These are phyloP conservation scores for Cutaneotrichosporon cutaneum DNA, from an alignment of 1,284 basidiomycete genomes.

Conservation along the genomic window DNA sequence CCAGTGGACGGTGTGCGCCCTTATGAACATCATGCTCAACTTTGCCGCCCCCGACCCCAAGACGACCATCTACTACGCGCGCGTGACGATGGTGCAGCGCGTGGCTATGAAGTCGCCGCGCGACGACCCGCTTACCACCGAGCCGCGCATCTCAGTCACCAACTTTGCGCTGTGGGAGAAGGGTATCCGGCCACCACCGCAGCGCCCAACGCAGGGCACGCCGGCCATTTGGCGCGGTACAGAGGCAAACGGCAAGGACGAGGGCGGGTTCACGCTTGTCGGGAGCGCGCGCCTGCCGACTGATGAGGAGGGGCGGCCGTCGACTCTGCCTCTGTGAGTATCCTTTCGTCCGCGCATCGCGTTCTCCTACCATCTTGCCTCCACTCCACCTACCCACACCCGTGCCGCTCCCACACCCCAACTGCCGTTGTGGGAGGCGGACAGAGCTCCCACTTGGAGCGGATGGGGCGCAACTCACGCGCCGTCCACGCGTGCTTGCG, in stretches of 20 bases:
- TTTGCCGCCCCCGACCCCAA: slow-evolving; percentile 27
- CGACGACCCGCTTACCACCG: slow-evolving; percentile 24
- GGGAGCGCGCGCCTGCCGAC: slow-evolving; percentile 36
- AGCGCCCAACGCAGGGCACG: slow-evolving; percentile 18
- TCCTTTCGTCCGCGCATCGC: too few relatives aligned
- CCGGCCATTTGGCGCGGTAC: slow-evolving; percentile 38
- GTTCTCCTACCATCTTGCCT: background rate
- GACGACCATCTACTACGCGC: slow-evolving; percentile 36
- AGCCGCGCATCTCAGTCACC: slow-evolving; percentile 18
- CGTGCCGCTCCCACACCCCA: too few relatives aligned
- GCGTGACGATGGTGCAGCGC: slow-evolving; percentile 35
- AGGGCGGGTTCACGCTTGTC: slow-evolving; percentile 15
- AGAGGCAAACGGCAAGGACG: slow-evolving; percentile 21
- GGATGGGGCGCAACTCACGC: too few relatives aligned
- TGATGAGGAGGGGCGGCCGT: slow-evolving; percentile 38
- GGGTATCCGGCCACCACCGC: slow-evolving; percentile 22
- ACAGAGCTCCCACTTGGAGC: too few relatives aligned
- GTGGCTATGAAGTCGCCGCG: slow-evolving; percentile 35
- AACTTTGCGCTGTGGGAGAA: slow-evolving; percentile 25
- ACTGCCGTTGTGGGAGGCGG: too few relatives aligned
- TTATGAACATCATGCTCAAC: slow-evolving; percentile 27
- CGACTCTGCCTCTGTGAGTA: slow-evolving; percentile 32
- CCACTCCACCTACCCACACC: background rate
- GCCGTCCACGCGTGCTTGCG: too few relatives aligned
- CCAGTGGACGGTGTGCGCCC: slow-evolving; percentile 41